Conservation (phyloP, 2,329 filamentous ascomycete genomes). For the Diaporthe batatas region DNA sequence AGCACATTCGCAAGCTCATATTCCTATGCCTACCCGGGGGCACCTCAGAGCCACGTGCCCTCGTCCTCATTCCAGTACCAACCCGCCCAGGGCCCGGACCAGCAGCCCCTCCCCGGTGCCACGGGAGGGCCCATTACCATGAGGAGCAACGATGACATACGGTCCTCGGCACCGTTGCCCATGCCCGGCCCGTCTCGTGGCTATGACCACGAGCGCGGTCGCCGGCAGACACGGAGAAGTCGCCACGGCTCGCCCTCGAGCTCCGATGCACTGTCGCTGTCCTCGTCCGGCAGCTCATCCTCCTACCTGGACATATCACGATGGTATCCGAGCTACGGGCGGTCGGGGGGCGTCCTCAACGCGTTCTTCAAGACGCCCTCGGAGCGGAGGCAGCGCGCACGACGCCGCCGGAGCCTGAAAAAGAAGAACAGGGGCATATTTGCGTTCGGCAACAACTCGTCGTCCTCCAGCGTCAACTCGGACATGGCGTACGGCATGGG, state of each 20-base stretch:
- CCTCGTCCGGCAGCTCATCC: constrained; percentile 61
- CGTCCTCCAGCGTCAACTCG: constrained; percentile 58
- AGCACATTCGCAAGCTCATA: constrained; percentile 36
- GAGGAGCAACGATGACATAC: constrained; percentile 36
- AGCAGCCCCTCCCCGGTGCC: constrained; percentile 29
- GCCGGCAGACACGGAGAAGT: constrained; percentile 4
- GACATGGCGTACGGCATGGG: constrained; percentile 77
- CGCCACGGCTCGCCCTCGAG: constrained; percentile 47
- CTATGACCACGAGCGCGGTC: constrained; percentile 36
- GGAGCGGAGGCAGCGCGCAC: constrained; percentile 61
- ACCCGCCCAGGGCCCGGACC: constrained; percentile 16
- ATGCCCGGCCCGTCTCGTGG: constrained; percentile 35
- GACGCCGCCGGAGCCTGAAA: constrained; percentile 56
- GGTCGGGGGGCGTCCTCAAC: constrained; percentile 67
- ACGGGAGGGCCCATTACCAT: constrained; percentile 31
- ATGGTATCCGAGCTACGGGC: constrained; percentile 59
- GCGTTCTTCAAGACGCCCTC: constrained; percentile 75
- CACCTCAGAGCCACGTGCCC: constrained; percentile 17
- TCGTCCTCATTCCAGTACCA: constrained; percentile 35
- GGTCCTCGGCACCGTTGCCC: constrained; percentile 15
- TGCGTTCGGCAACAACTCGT: constrained; percentile 73
- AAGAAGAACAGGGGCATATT: constrained; percentile 68
- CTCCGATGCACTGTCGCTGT: constrained; percentile 59
- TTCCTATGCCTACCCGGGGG: constrained; percentile 23
- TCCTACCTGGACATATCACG: constrained; percentile 77